phyloP scores from a whole-genome alignment of 2,329 filamentous ascomycete genomes.

The Cercospora sp. region DNA sequence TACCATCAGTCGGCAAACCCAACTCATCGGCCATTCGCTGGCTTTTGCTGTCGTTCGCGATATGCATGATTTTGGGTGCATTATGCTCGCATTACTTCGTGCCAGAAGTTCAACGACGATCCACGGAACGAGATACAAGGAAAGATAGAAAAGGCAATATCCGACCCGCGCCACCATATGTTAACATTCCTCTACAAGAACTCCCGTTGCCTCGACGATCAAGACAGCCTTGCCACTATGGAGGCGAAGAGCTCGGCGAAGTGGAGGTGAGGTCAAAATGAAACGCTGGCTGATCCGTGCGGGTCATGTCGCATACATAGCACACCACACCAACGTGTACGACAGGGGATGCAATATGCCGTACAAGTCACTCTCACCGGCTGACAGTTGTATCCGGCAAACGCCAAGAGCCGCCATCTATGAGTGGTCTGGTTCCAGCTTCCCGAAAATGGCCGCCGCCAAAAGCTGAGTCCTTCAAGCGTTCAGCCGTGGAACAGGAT shows the following conservation, averaged over 20 bases:
- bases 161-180: neutral
- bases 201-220: neutral
- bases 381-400: neutral
- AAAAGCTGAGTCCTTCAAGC: neutral
- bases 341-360: neutral
- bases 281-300: neutral
- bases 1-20: conserved; percentile 1
- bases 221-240: neutral
- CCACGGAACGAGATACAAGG: neutral
- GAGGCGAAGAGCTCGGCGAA: neutral
- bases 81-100: conserved; percentile 23
- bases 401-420: neutral
- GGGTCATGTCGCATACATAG: neutral
- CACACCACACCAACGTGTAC: neutral
- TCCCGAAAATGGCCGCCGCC: neutral
- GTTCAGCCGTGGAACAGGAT: neutral
- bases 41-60: conserved; percentile 22
- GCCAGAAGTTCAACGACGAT: conserved; percentile 20
- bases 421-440: neutral
- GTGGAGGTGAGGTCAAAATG: neutral
- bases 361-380: neutral
- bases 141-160: neutral
- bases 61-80: conserved; percentile 22
- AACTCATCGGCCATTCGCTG: conserved; percentile 20
- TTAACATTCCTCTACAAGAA: neutral